These are phyloP conservation scores for Pleochaeta shiraiana DNA, from an alignment of 2,329 filamentous ascomycete species.

Conservation along the genomic window DNA sequence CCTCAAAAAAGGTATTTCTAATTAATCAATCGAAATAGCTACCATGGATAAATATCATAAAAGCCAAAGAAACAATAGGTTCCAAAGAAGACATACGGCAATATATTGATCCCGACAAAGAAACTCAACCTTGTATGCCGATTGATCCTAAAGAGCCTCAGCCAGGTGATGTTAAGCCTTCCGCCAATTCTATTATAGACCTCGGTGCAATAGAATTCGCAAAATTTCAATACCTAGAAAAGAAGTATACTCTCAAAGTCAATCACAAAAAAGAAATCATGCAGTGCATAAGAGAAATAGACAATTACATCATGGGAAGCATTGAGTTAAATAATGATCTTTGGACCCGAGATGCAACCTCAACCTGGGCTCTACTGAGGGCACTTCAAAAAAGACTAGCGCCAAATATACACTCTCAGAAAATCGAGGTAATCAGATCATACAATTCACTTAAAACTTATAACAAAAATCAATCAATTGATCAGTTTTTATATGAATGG, in stretches of 20 bases:
- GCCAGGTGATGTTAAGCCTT: neutral
- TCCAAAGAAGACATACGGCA: neutral
- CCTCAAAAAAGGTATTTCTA: neutral
- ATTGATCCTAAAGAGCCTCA: neutral
- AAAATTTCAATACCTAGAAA: conserved; percentile 2
- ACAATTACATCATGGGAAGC: conserved; percentile 3
- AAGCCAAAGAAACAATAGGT: neutral
- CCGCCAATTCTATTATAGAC: neutral
- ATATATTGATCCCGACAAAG: conserved; percentile 1
- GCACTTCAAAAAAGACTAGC: neutral
- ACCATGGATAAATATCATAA: neutral
- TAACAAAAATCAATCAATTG: neutral
- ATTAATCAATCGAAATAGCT: neutral
- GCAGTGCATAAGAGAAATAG: neutral
- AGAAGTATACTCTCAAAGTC: neutral
- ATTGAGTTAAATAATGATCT: conserved; percentile 1
- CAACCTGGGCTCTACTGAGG: conserved; percentile 2
- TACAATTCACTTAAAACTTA: neutral
- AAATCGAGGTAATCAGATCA: neutral
- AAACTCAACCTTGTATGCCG: neutral
- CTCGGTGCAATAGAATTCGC: neutral
- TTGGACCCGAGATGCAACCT: neutral
- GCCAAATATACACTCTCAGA: neutral
- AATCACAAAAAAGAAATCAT: neutral
- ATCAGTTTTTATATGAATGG: neutral